Conservation (phyloP, 495 filamentous ascomycete genomes). For the Talaromyces borbonicus region DNA sequence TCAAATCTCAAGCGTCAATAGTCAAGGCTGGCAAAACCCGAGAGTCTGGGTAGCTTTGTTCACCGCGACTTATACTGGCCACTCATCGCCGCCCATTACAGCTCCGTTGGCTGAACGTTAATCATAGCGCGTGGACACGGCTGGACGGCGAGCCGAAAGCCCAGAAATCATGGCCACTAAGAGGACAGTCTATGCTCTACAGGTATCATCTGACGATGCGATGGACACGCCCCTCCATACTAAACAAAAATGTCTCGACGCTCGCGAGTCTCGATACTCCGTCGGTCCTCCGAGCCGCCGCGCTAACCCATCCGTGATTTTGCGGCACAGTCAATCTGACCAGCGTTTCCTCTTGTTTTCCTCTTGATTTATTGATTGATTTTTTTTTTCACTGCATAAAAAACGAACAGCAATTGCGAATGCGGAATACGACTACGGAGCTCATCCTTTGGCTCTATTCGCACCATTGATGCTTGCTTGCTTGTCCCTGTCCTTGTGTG, state of each 20-base stretch:
- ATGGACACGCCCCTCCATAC: background rate
- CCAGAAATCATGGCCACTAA: too few relatives aligned
- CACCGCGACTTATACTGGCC: conserved; percentile 1
- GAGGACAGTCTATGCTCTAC: too few relatives aligned
- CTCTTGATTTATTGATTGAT: too few relatives aligned
- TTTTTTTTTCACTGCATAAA: too few relatives aligned
- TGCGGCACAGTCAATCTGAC: conserved; percentile 3
- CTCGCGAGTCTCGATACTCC: too few relatives aligned
- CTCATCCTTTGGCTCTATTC: too few relatives aligned
- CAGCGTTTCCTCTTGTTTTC: too few relatives aligned
- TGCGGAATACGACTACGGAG: too few relatives aligned
- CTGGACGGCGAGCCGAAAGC: background rate
- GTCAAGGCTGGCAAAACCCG: background rate
- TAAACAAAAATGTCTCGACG: too few relatives aligned
- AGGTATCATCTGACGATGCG: conserved; percentile 5
- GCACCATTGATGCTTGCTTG: too few relatives aligned
- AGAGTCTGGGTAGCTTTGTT: conserved; percentile 1
- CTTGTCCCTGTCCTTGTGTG: too few relatives aligned
- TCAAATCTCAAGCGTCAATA: background rate
- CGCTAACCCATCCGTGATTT: background rate
- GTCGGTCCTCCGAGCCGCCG: conserved; percentile 1
- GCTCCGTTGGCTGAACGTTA: background rate
- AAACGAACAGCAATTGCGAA: too few relatives aligned
- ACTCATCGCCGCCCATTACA: background rate
- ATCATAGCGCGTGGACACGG: background rate